Percentiles rank a stretch among this genome's conserved stretches.
These are phyloP conservation scores for Eutypella sp. DNA, from an alignment of 2,329 filamentous ascomycete species.

Conservation along the genomic window DNA sequence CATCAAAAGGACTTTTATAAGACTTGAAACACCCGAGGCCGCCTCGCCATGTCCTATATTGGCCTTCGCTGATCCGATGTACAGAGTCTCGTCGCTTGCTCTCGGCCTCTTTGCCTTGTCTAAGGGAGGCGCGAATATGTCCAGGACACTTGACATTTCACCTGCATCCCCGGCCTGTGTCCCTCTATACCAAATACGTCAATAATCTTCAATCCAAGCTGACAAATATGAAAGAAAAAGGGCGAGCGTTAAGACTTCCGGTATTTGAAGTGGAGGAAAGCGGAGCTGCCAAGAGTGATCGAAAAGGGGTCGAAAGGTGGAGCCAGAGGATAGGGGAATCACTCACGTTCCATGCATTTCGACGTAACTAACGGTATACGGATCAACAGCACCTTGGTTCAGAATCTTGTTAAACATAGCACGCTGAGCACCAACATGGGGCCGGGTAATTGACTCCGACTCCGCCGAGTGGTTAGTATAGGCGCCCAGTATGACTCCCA, in stretches of 20 bases:
- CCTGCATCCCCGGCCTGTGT: conserved; percentile 64
- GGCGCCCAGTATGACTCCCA: conserved; percentile 49
- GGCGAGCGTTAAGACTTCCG: no score
- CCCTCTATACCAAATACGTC: no score
- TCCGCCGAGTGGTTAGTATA: conserved; percentile 60
- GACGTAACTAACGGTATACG: conserved; percentile 51
- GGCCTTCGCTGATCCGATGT: conserved; percentile 41
- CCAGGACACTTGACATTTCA: conserved; percentile 59
- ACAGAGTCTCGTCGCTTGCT: conserved; percentile 33
- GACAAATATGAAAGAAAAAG: no score
- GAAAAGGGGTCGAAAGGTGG: no score
- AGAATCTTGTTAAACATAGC: conserved; percentile 54
- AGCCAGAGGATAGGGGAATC: no score
- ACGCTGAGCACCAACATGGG: conserved; percentile 59
- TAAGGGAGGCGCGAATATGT: conserved; percentile 52
- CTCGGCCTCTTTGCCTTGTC: conserved; percentile 35
- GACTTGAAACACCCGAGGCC: conserved; percentile 25
- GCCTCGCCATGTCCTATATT: conserved; percentile 43
- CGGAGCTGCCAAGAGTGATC: no score
- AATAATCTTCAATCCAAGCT: no score
- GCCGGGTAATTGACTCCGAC: conserved; percentile 65
- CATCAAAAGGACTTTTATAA: conserved; percentile 20
- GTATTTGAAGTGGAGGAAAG: no score
- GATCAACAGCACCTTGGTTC: conserved; percentile 52
- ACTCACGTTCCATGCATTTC: conserved; percentile 71